Evolutionary conservation across 208 protist genomes (phyloP).

Genomic region (Trypanosoma caninum): DNA sequence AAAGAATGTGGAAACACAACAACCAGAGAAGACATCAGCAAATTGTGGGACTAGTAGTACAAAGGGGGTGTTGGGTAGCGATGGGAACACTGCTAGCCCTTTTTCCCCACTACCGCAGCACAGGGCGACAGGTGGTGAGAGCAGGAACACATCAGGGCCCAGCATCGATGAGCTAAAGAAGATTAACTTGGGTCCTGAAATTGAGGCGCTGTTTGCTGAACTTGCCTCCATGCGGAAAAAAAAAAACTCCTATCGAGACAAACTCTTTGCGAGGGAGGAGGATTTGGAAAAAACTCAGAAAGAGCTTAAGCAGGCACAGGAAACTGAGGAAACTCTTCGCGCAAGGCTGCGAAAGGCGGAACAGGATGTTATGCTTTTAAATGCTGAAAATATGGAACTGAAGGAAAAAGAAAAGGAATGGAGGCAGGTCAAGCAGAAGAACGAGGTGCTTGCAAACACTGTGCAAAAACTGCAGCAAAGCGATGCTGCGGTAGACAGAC

Average conservation of each 20-base stretch:
- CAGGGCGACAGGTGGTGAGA: too few relatives aligned
- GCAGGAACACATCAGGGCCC: constrained; percentile 24
- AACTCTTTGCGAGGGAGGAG: constrained; percentile 35
- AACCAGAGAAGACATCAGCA: neutral
- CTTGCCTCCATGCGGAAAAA: constrained; percentile 61
- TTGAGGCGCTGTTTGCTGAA: constrained; percentile 86
- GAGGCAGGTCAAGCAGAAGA: constrained; percentile 44
- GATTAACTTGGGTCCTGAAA: constrained; percentile 83
- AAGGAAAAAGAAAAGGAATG: constrained; percentile 52
- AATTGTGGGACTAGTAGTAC: neutral
- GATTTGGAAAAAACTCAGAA: constrained; percentile 30
- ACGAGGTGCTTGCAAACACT: constrained; percentile 30
- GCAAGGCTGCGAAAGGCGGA: constrained; percentile 59
- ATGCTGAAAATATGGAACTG: constrained; percentile 83
- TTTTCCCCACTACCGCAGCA: too few relatives aligned
- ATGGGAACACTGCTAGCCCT: too few relatives aligned
- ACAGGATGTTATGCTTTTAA: constrained; percentile 83
- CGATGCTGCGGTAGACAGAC: constrained; percentile 28
- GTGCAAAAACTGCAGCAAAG: constrained; percentile 24
- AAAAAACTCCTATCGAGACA: constrained; percentile 84
- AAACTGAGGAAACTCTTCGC: constrained; percentile 53
- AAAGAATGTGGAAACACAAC: constrained; percentile 25
- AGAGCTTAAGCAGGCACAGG: constrained; percentile 29
- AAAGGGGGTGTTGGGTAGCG: neutral
- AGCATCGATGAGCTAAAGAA: constrained; percentile 82